Percentiles rank a stretch among this genome's conserved stretches.
Evolutionary conservation across 176 grass and related monocot species (phyloP).

Genomic region (Poa pratensis): DNA sequence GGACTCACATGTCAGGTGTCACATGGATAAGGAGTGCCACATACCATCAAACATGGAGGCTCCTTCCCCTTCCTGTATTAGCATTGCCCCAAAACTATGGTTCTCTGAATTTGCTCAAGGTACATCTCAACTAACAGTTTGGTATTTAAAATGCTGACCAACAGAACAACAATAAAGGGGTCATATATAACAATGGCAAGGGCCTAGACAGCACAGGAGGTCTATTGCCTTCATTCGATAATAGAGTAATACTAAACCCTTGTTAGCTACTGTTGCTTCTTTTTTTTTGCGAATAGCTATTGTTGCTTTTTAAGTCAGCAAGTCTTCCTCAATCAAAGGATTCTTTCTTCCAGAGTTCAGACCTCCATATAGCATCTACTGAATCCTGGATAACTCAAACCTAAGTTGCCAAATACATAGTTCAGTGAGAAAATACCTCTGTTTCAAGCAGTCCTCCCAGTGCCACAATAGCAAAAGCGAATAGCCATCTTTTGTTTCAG

Average conservation of each 20-base stretch:
- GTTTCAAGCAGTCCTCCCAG: constrained; percentile 96
- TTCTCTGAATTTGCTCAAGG: background rate
- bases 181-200: background rate
- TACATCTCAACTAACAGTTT: constrained; percentile 10
- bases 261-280: constrained; percentile 1
- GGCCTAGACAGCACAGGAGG: background rate
- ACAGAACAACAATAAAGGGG: constrained; percentile 13
- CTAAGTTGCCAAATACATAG: background rate
- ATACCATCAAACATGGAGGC: background rate
- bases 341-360: constrained; percentile 24
- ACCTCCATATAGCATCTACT: constrained; percentile 1
- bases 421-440: constrained; percentile 65
- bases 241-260: background rate
- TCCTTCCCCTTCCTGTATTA: background rate
- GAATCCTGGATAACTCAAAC: constrained; percentile 9
- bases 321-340: constrained; percentile 10
- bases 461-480: constrained; percentile 95
- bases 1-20: background rate
- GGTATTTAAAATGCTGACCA: constrained; percentile 6
- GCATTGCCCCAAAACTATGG: background rate
- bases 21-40: background rate
- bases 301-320: background rate
- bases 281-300: too few relatives aligned
- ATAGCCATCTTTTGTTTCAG: constrained; percentile 97
- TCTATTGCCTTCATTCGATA: constrained; percentile 18